These are phyloP conservation scores for Ceratocystis diversiconidia DNA, from an alignment of 2,329 filamentous ascomycete species.

Conservation along the genomic window DNA sequence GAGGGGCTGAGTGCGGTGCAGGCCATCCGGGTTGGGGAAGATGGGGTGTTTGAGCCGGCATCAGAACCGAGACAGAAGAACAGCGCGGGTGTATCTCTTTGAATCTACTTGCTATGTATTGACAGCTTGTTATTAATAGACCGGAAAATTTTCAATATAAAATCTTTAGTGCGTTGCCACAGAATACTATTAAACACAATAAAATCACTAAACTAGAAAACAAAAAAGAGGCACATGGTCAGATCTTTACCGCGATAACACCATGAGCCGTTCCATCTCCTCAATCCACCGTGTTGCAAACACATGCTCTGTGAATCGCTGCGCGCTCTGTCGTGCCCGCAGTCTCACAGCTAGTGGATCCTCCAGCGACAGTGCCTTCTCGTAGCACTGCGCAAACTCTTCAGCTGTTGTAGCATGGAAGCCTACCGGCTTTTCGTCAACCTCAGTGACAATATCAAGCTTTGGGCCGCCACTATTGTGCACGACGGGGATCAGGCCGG, in stretches of 20 bases:
- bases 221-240: background rate
- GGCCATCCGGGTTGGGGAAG: slow-evolving; percentile 43
- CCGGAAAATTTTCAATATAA: no score
- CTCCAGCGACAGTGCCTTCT: slow-evolving; percentile 56
- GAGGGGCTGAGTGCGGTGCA: slow-evolving; percentile 56
- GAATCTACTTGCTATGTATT: slow-evolving; percentile 11
- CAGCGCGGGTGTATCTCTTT: slow-evolving; percentile 47
- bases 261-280: slow-evolving; percentile 60
- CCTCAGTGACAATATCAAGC: slow-evolving; percentile 73
- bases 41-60: slow-evolving; percentile 64
- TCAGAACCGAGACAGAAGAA: slow-evolving; percentile 61
- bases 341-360: slow-evolving; percentile 61
- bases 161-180: background rate
- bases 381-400: slow-evolving; percentile 71
- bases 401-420: slow-evolving; percentile 69
- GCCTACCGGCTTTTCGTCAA: slow-evolving; percentile 65
- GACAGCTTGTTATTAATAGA: no score
- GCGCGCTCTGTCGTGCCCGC: slow-evolving; percentile 63
- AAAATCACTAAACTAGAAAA: background rate
- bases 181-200: slow-evolving; percentile 6
- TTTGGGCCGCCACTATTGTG: slow-evolving; percentile 89
- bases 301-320: slow-evolving; percentile 74
- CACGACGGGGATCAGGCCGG: slow-evolving; percentile 81
- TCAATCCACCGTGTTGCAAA: slow-evolving; percentile 68
- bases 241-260: slow-evolving; percentile 24